Evolutionary conservation across 2,329 filamentous ascomycete species (phyloP), one percentile per base, ranked within the genome.

Genomic region (Sclerotinia nivalis): DNA sequence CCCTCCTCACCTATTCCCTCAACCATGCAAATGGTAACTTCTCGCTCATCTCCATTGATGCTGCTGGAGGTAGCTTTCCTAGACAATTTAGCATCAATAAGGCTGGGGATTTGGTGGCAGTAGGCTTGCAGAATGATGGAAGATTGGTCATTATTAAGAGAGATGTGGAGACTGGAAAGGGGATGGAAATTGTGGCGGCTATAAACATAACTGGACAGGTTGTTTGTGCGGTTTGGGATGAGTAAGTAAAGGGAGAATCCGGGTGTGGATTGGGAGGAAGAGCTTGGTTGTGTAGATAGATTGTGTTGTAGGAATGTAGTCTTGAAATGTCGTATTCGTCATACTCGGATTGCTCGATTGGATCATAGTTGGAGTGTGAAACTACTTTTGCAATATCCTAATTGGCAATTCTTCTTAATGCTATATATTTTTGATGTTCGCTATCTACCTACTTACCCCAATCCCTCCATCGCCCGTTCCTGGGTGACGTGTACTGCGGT

Each of bases 1-100:
- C 89, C 1, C 80, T 94, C 70, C 84, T 89, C 70, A 88, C 83
- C 70, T 92, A 88, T 80, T 76, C 81, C 68, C 85, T 92, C 73
- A 80, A 87, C 74, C 71, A 76, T 1, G 72, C 77, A 18, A 85
- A 81, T 18, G 84, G 83, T 9, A 79, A 76, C 18, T 74, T 85
- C 84, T 79, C 76, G 20, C 74, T 85, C 1, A 74, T 80, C 5
- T 79, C 83, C 60, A 76, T 84, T 5, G 79, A 80, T 37, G 81
- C 84, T 5, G 79, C 82, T 0, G 83, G 83, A 9, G 84, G 84
- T 0, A 71, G 62, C 0, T 82, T 78, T 73, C 84, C 84, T 0
- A 77, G 84, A 18, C 82, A 84, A 47, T 85, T 85, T 73, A 80
- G 77, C 12, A 68, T 84, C 18, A 85, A 84, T 72, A 79, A 79